Evolutionary conservation across 2,329 filamentous ascomycete species (phyloP), one percentile per base, ranked within the genome.

Genomic region (Hymenoscyphus albidus): DNA sequence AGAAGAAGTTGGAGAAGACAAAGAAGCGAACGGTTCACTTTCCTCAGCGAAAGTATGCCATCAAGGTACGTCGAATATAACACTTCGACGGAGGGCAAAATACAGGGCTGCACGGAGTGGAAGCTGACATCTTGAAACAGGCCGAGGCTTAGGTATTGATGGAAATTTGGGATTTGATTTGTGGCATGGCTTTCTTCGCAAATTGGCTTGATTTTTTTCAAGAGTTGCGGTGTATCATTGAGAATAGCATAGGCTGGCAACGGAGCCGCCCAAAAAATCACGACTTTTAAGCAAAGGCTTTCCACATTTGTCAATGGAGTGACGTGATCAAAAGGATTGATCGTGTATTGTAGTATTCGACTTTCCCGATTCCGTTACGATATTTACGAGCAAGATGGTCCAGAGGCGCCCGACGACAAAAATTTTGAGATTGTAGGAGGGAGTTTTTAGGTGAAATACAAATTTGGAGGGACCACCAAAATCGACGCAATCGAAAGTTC

Each of bases 31-130:
- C 86, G 80, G 88, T 86, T 75, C 94, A 99, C 86, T 99, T 99
- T 88, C 95, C 95, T 74, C 92, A 96, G 87, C 90, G 95, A 84
- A 97, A 96, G 85, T 99, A 90, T 83, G 95, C 95, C 82, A 91
- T 99, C 82, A 99, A 98, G 94, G 95, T 75, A 72, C 54, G 60
- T 62, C 16, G 60, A 44, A 40, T 32, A 31, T 27, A 27, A 12
- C n/a, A 35, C 14, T 14, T 16, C 5, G 3, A 40, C 1, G 22
- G 18, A 2, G 22, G 18, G 31, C 40, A 16, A 13, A 40, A 40
- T 39, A 35, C 48, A 22, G 51, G 48, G 55, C 35, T 35, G 35
- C 0, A 35, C 9, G 35, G 35, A 35, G 27, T n/a, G 32, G 56
- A 42, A 32, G n/a, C 70, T 72, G 58, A 72, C 62, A 27, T 22